phyloP scores from a whole-genome alignment of 129 eudicot species.

The Tagetes erecta region DNA sequence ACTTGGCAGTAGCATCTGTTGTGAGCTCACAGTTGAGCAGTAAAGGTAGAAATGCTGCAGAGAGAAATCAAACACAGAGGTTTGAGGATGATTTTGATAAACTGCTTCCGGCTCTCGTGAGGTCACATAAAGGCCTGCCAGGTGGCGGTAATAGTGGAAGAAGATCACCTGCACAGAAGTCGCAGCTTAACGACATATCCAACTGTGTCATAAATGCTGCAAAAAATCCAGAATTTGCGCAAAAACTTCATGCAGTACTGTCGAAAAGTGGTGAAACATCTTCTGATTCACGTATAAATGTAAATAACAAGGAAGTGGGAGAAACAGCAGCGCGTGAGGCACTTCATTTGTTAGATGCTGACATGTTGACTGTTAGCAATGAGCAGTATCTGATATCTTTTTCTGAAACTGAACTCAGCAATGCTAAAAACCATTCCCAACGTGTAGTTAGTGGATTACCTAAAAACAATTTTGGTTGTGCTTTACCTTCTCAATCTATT shows the following conservation, averaged over 20 bases:
- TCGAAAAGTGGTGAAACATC: constrained; percentile 49
- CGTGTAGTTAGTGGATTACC: constrained; percentile 27
- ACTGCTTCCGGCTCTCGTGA: constrained; percentile 42
- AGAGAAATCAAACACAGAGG: constrained; percentile 42
- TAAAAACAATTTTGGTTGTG: constrained; percentile 21
- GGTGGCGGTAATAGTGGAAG: constrained; percentile 34
- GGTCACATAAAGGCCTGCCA: constrained; percentile 40
- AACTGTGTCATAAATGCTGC: constrained; percentile 61
- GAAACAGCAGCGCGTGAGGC: constrained; percentile 37
- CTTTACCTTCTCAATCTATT: constrained; percentile 29
- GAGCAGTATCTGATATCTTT: constrained; percentile 43
- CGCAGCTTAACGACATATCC: constrained; percentile 58
- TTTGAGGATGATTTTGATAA: constrained; percentile 52
- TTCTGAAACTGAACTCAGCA: constrained; percentile 28
- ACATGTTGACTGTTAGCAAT: constrained; percentile 33
- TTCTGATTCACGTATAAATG: constrained; percentile 41
- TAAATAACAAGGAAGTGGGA: constrained; percentile 33
- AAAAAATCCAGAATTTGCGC: constrained; percentile 67
- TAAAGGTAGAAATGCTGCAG: constrained; percentile 28
- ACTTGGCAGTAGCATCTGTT: constrained; percentile 38
- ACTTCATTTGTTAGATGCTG: constrained; percentile 33
- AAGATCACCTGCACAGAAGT: constrained; percentile 56
- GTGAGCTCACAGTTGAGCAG: constrained; percentile 29
- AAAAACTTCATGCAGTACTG: constrained; percentile 58
- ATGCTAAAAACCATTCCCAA: constrained; percentile 15